Evolutionary conservation across 371 early-diverging fungal genomes (phyloP), one percentile per base, ranked within the genome.

Genomic region (Mucor irregularis): DNA sequence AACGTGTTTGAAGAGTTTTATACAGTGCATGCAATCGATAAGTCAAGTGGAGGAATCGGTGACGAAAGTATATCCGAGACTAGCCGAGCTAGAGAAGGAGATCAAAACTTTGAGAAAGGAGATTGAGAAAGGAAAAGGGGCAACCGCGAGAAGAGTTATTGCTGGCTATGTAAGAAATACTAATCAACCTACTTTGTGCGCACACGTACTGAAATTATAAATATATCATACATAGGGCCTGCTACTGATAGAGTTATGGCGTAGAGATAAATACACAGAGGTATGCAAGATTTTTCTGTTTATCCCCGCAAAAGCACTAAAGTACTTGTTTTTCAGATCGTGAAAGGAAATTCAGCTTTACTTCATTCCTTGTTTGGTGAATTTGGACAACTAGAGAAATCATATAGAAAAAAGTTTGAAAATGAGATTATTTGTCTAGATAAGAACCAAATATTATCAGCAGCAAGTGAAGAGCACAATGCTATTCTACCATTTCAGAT

Each of bases 1-100:
- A 21, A 21, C 25, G 1, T 35, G 47, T 0, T 5, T 54, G 13
- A 34, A 35, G 11, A 35, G 22, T 4, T 64, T 64, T 39, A 26
- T 60, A 4, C 37, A 55, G 19, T 54, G 55, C 21, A 59, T 64
- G 50, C 56, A 51, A n/a, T 39, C 43, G 0, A 50, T 64, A 14
- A 64, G 64, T 44, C 34, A 49, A 28, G 48, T 64, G 0, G 64
- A 64, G 25, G 49, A 64, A 22, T 58, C 64, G 8, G 40, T 64
- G 0, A 35, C 51, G 8, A 35, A 34, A 16, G 29, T 64, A 2
- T 60, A 59, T 22, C 60, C 64, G 13, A 53, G 33, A 16, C 17
- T 64, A 35, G 60, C 61, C 22, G 43, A 53, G 7, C 19, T 64
- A 6, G 64, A 64, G 30, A 37, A 44, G 22, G 44, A 30, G 6